Evolutionary conservation across 805 yeast genomes (phyloP), one percentile per base, ranked within the genome.

Genomic region (Yarrowia sp.): DNA sequence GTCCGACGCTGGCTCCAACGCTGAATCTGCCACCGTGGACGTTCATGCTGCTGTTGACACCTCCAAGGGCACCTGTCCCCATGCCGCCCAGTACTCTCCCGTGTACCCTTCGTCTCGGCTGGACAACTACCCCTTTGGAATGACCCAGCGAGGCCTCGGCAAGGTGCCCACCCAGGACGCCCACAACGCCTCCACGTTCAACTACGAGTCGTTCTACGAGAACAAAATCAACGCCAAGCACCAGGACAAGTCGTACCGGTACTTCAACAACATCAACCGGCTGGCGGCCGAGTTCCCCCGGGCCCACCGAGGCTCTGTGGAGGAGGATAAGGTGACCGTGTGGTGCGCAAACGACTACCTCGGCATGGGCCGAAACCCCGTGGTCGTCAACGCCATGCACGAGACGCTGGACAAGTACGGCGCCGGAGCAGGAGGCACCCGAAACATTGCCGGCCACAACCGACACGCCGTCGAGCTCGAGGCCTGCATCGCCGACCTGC

Each of bases 341-440:
- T 95, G 99, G 99, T 95, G 99, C 74, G 92, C 99, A 44, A 95
- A 95, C 76, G 99, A 95, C 77, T 95, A 95, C 76, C 81, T 95
- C 67, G 98, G 98, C 12, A 90, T 95, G 95, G 93, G 97, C 62
- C 86, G 85, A 72, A 89, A 93, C 75, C 82, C 82, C 67, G 79
- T 82, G 68, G 93, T 93, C 48, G 78, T 91, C 66, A 78, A 83
- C 17, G 85, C 85, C 65, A 95, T 93, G 93, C 87, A 88, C 70
- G 75, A 80, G 56, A 86, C 96, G 17, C 82, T 95, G 76, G 89
- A 88, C 71, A 85, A 84, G 79, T 95, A 95, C 75, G 99, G 99
- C 71, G 89, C 97, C 4, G 99, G 99, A 71, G 97, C 99, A 9
- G 99, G 99, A 73, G 99, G 99, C 70, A 95, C 99, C 56, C 84